These are phyloP conservation scores for sunflower (Helianthus annuus) DNA, from an alignment of 129 eudicot genomes.

Conservation along the genomic window HanXRQr2.0-SUNRISE NC_035443.2:3981257-3981756, in stretches of 20 bases:
- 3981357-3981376: background rate
- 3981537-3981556: background rate
- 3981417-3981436: background rate
- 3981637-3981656: background rate
- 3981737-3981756: background rate
- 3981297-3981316: background rate
- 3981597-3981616: background rate
- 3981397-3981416: background rate
- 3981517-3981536: background rate
- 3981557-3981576: background rate
- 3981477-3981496: background rate
- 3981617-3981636: background rate
- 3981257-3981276: background rate
- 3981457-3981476: background rate
- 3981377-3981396: background rate
- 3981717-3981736: background rate
- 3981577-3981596: too few species aligned
- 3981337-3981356: background rate
- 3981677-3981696: background rate
- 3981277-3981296: background rate
- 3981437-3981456: background rate
- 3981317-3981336: background rate
- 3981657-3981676: background rate
- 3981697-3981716: slow-evolving; percentile 1
- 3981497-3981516: background rate